Evolutionary conservation across 2,329 filamentous ascomycete genomes (phyloP), one percentile per base, ranked within the genome.

Genomic region (Talaromyces rugulosus): DNA sequence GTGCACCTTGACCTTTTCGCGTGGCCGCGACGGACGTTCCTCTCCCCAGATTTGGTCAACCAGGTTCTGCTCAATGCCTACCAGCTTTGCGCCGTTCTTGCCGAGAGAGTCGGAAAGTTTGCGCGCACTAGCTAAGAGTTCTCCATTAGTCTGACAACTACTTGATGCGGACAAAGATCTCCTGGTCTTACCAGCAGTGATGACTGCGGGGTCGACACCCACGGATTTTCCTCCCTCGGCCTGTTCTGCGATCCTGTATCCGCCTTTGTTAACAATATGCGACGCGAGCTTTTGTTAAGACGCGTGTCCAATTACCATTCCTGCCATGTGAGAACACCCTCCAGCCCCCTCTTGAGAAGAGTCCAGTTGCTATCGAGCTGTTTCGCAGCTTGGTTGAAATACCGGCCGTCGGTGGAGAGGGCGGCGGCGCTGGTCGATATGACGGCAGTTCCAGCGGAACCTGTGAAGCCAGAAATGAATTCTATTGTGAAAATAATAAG

Each of bases 291-390:
- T 31, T 28, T 16, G 8, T 60, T 9, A n/a, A 60, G 56, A 34
- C 30, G 40, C 16, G 9, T 9, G 16, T 16, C 50, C 58, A 61
- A 36, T 56, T 88, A 87, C 95, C 95, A 99, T 76, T 98, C 95
- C 74, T 97, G 92, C 91, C 95, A 99, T 0, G 94, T 98, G 1
- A 92, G 94, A 9, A 97, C 92, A 75, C 96, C 92, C 72, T 95
- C 91, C 55, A 96, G 82, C 5, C 95, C 95, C 71, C 96, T 92
- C 80, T 97, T 99, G 64, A 99, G 81, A 47, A 99, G 82, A 56
- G 85, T 81, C 95, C 95, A 99, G 76, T 98, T 98, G 70, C 78
- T 80, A 75, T 98, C 95, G 33, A 99, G 85, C 76, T 99, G 92
- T 70, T 93, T 91, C 65, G 87, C 82, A 30, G 95, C 95, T 77